These are phyloP conservation scores for Sporormia fimetaria DNA, from an alignment of 495 filamentous ascomycete genomes.

Conservation along the genomic window DNA sequence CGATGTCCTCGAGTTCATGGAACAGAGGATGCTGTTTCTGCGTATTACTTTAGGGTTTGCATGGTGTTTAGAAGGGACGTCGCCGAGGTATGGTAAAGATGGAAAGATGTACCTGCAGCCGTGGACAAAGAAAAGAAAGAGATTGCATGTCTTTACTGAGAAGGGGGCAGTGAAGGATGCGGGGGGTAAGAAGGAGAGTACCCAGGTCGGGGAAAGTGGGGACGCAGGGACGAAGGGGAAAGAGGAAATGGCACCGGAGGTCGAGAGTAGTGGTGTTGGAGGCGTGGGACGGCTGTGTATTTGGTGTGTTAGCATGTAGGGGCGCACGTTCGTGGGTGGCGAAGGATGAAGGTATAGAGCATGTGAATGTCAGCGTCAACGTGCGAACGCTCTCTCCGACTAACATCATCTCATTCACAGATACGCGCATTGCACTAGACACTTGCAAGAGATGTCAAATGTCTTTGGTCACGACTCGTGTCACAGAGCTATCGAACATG, in stretches of 20 bases:
- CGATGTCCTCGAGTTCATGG: slow-evolving; percentile 36
- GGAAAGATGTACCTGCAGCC: slow-evolving; percentile 1
- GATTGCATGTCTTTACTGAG: slow-evolving; percentile 1
- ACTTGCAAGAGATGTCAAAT: too few species aligned
- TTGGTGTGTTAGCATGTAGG: slow-evolving; percentile 39
- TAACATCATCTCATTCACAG: too few species aligned
- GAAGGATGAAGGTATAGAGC: too few species aligned
- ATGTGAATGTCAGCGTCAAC: too few species aligned
- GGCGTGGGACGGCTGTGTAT: slow-evolving; percentile 39
- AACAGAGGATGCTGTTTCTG: slow-evolving; percentile 40
- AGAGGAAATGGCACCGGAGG: neutral
- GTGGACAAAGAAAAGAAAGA: slow-evolving; percentile 8
- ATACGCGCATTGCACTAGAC: too few species aligned
- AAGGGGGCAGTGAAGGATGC: slow-evolving; percentile 2
- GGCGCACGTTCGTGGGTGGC: too few species aligned
- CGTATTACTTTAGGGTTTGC: slow-evolving; percentile 46
- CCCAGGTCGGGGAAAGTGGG: neutral
- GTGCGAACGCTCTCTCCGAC: too few species aligned
- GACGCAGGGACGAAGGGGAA: slow-evolving; percentile 1
- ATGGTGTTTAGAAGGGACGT: slow-evolving; percentile 30
- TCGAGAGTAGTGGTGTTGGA: slow-evolving; percentile 18
- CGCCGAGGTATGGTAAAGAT: slow-evolving; percentile 10
- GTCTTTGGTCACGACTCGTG: too few species aligned
- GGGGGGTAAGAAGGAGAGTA: neutral
- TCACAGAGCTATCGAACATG: too few species aligned